phyloP scores from a whole-genome alignment of 306 rosid genomes.

The Psophocarpus tetragonolobus region DNA sequence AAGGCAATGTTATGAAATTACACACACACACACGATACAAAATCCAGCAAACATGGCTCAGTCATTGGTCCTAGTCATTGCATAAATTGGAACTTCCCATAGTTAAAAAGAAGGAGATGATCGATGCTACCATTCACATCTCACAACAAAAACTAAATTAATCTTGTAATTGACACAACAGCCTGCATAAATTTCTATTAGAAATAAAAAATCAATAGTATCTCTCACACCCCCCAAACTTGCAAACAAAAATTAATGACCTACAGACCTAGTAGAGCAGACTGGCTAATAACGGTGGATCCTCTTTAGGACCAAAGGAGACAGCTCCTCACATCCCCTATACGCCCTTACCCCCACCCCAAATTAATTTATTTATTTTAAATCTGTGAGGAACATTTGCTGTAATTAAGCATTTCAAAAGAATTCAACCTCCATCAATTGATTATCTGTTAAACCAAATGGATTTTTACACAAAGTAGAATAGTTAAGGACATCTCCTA shows the following conservation, averaged over 20 bases:
- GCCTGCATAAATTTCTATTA: not conserved
- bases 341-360: not conserved
- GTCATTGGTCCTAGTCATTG: not conserved
- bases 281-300: not conserved
- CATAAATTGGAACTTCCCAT: slow-evolving; percentile 2
- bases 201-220: slow-evolving; percentile 17
- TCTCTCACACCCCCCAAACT: not conserved
- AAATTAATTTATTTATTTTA: not conserved
- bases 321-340: not conserved
- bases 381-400: not conserved
- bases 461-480: not conserved
- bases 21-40: not conserved
- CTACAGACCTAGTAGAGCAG: not conserved
- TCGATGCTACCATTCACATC: slow-evolving; percentile 14
- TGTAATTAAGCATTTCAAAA: slow-evolving; percentile 6
- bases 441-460: not conserved
- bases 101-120: not conserved
- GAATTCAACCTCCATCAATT: not conserved
- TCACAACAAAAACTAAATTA: slow-evolving; percentile 16
- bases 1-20: not conserved
- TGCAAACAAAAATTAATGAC: slow-evolving; percentile 5
- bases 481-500: not conserved
- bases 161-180: not conserved
- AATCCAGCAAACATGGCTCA: not conserved
- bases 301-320: not conserved